phyloP scores from a whole-genome alignment of 129 eudicot genomes.

The Tagetes erecta region DNA sequence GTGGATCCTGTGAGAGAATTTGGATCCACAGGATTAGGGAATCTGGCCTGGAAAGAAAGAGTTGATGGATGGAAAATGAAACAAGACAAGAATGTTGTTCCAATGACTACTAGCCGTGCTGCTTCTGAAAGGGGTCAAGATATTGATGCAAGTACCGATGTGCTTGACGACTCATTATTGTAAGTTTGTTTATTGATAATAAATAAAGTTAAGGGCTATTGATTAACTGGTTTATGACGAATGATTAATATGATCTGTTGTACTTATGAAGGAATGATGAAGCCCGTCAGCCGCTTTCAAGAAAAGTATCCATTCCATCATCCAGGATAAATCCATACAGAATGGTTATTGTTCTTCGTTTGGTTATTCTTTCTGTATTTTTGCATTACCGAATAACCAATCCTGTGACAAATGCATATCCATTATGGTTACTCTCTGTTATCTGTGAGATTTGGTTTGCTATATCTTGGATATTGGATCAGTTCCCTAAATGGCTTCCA shows the following conservation, averaged over 20 bases:
- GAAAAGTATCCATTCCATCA: conserved; percentile 94
- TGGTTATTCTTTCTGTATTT: conserved; percentile 75
- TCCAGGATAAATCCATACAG: conserved; percentile 96
- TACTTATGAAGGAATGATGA: conserved; percentile 85
- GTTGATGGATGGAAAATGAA: conserved; percentile 99
- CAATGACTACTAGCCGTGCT: conserved; percentile 74
- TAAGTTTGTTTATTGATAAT: conserved; percentile 36
- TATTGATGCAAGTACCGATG: conserved; percentile 92
- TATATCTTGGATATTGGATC: conserved; percentile 97
- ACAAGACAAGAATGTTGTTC: conserved; percentile 77
- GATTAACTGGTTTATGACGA: not conserved
- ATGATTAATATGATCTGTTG: conserved; percentile 26
- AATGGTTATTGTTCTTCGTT: conserved; percentile 92
- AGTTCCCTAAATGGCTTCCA: conserved; percentile 99
- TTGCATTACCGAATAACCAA: conserved; percentile 93
- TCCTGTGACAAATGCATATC: conserved; percentile 82
- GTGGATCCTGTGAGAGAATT: conserved; percentile 93
- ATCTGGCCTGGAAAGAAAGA: conserved; percentile 99
- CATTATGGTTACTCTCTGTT: conserved; percentile 91
- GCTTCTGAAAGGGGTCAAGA: conserved; percentile 97
- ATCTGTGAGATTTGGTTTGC: conserved; percentile 99
- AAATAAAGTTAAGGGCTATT: not conserved
- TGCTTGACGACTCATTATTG: conserved; percentile 80
- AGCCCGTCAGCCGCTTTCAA: conserved; percentile 95
- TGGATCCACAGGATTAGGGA: conserved; percentile 89